Conservation (phyloP, 2,329 filamentous ascomycete genomes). For the Alternaria sp. region DNA sequence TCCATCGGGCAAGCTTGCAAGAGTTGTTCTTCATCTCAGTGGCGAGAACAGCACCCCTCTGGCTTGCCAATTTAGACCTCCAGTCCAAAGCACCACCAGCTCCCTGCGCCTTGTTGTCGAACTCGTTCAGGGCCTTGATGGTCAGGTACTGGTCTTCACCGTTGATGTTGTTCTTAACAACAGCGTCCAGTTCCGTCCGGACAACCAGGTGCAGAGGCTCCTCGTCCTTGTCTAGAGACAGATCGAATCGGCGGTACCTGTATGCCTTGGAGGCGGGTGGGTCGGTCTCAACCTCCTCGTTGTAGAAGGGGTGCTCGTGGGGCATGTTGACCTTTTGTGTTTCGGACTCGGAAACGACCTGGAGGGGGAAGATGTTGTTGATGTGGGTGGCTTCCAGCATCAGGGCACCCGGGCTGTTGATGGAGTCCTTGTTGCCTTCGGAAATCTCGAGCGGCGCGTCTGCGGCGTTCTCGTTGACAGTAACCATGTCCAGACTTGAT, state of each 20-base stretch:
- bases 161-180: conserved; percentile 91
- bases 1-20: conserved; percentile 98
- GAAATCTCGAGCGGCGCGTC: conserved; percentile 91
- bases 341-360: conserved; percentile 87
- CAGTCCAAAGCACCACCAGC: conserved; percentile 95
- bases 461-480: conserved; percentile 97
- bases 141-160: conserved; percentile 91
- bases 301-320: conserved; percentile 97
- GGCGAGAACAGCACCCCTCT: conserved; percentile 95
- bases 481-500: conserved; percentile 94
- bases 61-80: conserved; percentile 91
- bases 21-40: conserved; percentile 99
- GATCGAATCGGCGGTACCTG: conserved; percentile 97
- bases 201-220: conserved; percentile 93
- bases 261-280: conserved; percentile 95
- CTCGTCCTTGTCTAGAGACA: conserved; percentile 89
- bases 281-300: conserved; percentile 88
- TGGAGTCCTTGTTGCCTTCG: conserved; percentile 89
- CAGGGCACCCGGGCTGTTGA: conserved; percentile 92
- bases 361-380: conserved; percentile 99
- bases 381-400: conserved; percentile 99
- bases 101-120: conserved; percentile 96
- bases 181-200: conserved; percentile 92
- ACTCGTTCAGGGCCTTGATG: conserved; percentile 98
- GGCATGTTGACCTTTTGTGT: conserved; percentile 81